These are phyloP conservation scores for Mycena haematopus DNA, from an alignment of 768 basidiomycete species.

Conservation along the genomic window DNA sequence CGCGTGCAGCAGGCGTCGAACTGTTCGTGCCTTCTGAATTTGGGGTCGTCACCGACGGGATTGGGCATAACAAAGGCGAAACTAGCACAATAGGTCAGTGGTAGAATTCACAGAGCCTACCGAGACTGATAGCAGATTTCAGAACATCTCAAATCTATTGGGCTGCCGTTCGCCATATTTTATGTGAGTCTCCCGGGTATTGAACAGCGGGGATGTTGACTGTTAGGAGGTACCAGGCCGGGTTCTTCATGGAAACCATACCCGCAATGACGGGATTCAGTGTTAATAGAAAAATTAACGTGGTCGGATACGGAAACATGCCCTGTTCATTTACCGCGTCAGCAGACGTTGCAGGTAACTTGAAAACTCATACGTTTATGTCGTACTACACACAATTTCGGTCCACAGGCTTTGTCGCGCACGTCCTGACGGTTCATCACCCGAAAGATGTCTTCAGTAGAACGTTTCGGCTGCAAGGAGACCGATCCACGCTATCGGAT, in stretches of 20 bases:
- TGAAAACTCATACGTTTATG: not conserved
- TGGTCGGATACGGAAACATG: constrained; percentile 39
- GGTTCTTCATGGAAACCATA: constrained; percentile 42
- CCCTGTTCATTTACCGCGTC: constrained; percentile 40
- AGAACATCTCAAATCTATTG: constrained; percentile 40
- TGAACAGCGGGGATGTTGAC: not conserved
- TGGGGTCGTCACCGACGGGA: constrained; percentile 42
- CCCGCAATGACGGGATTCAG: constrained; percentile 39
- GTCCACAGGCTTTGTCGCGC: constrained; percentile 30
- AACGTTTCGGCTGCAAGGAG: constrained; percentile 39
- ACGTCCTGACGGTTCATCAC: constrained; percentile 22
- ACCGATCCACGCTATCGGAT: constrained; percentile 38
- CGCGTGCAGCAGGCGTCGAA: constrained; percentile 40
- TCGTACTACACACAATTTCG: not conserved
- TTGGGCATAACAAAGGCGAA: constrained; percentile 32
- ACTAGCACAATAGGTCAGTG: constrained; percentile 35
- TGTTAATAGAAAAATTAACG: constrained; percentile 39
- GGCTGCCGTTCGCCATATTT: constrained; percentile 38
- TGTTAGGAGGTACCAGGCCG: constrained; percentile 31
- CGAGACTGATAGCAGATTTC: not conserved
- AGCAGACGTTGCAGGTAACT: constrained; percentile 40
- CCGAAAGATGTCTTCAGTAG: constrained; percentile 31
- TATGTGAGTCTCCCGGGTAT: constrained; percentile 35
- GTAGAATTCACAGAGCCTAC: constrained; percentile 19
- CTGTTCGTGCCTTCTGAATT: constrained; percentile 45